phyloP scores from a whole-genome alignment of 345 rosid species.

The Adansonia digitata region DNA sequence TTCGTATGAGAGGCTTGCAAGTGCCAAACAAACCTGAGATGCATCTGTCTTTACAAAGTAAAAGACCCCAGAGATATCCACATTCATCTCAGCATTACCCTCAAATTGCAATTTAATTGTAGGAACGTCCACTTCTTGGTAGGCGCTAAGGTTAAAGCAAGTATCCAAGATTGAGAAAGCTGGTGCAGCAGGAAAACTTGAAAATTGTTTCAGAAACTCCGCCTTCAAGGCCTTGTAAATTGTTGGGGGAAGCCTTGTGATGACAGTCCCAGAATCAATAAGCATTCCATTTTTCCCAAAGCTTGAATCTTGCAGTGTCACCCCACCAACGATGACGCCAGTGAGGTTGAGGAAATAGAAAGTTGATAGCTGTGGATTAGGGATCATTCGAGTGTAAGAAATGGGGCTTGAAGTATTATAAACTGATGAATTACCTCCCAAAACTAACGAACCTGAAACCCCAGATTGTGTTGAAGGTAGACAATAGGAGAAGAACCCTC shows the following conservation, averaged over 20 bases:
- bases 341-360: constrained; percentile 84
- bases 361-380: constrained; percentile 52
- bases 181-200: constrained; percentile 63
- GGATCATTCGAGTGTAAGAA: constrained; percentile 56
- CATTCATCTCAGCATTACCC: constrained; percentile 50
- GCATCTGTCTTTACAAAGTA: constrained; percentile 71
- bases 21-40: constrained; percentile 77
- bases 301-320: constrained; percentile 30
- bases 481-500: constrained; percentile 85
- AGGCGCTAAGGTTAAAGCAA: no score
- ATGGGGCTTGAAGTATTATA: constrained; percentile 61
- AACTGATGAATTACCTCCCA: constrained; percentile 54
- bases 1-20: constrained; percentile 68
- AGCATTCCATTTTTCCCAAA: constrained; percentile 44
- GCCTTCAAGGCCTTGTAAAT: constrained; percentile 59
- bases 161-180: constrained; percentile 72
- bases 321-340: constrained; percentile 57
- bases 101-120: no score
- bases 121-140: no score
- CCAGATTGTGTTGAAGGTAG: constrained; percentile 57
- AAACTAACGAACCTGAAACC: constrained; percentile 66
- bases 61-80: constrained; percentile 65
- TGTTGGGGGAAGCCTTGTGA: constrained; percentile 72
- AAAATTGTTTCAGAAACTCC: constrained; percentile 67
- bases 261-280: constrained; percentile 88